A percentile compares a stretch with the other conserved stretches of the same genome.
phyloP scores from a whole-genome alignment of 257 asterid species.

The Handroanthus guayacan region DNA sequence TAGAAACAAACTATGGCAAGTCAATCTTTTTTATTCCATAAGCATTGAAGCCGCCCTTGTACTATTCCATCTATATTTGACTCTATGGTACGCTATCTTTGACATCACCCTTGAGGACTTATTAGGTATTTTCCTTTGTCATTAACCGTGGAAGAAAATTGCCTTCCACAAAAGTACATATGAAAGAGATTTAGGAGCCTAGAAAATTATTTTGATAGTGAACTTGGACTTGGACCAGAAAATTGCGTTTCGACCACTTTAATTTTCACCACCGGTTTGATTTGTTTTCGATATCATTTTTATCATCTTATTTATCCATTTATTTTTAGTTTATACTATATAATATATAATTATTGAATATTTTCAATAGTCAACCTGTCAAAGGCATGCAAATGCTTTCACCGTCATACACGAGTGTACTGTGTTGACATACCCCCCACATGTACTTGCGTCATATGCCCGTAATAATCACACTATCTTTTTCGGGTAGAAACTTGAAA shows the following conservation, averaged over 20 bases:
- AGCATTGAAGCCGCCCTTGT: no score
- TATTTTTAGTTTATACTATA: neutral
- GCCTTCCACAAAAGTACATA: neutral
- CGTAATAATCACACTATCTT: neutral
- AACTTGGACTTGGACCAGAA: neutral
- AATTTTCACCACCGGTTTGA: neutral
- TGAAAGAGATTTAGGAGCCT: neutral
- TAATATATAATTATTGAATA: neutral
- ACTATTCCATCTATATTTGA: no score
- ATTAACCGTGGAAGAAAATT: neutral
- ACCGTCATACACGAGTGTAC: constrained; percentile 30
- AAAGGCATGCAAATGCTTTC: constrained; percentile 18
- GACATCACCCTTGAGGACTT: no score
- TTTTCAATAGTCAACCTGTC: neutral
- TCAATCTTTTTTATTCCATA: no score
- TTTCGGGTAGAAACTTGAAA: neutral
- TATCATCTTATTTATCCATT: neutral
- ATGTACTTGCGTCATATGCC: neutral
- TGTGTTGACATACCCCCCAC: constrained; percentile 3
- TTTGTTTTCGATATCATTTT: neutral
- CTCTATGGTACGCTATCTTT: no score
- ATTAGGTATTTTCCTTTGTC: no score
- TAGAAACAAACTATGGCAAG: no score
- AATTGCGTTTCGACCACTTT: neutral
- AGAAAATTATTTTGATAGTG: neutral